These are phyloP conservation scores for Penicillium sp. DNA, from an alignment of 2,329 filamentous ascomycete species.

Conservation along the genomic window DNA sequence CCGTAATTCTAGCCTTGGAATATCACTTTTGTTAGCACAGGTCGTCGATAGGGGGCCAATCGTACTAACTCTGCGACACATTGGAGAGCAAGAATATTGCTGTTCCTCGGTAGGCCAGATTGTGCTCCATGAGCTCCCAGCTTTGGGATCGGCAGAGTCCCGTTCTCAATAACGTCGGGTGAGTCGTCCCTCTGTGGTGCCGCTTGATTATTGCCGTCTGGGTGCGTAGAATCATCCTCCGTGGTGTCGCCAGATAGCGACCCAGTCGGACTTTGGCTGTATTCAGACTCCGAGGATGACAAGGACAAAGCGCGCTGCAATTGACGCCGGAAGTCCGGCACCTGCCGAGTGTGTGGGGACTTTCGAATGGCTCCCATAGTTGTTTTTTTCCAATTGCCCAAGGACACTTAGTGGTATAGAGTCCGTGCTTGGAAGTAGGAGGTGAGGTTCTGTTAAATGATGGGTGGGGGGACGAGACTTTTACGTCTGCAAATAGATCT, in stretches of 20 bases:
- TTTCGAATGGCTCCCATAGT: neutral
- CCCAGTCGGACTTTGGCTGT: neutral
- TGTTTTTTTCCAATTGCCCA: neutral
- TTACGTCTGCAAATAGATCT: neutral
- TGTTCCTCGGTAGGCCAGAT: neutral
- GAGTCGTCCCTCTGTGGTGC: neutral
- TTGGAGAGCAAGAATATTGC: neutral
- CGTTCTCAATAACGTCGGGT: neutral
- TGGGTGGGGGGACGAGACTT: neutral
- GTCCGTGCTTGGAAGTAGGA: neutral
- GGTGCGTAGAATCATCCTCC: neutral
- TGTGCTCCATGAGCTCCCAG: neutral
- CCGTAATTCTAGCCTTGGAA: neutral
- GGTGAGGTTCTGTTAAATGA: neutral
- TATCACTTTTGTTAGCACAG: neutral
- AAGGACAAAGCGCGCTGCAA: conserved; percentile 5
- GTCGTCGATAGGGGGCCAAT: neutral
- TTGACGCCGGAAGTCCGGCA: neutral
- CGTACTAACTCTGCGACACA: neutral
- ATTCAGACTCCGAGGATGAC: conserved; percentile 5
- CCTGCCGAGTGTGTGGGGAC: neutral
- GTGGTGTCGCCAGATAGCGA: conserved; percentile 1
- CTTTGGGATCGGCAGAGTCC: neutral
- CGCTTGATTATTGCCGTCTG: neutral
- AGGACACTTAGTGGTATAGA: neutral